Evolutionary conservation across 1,139 yeast genomes (phyloP).

Genomic region (Saccharomyces pastorianus): DNA sequence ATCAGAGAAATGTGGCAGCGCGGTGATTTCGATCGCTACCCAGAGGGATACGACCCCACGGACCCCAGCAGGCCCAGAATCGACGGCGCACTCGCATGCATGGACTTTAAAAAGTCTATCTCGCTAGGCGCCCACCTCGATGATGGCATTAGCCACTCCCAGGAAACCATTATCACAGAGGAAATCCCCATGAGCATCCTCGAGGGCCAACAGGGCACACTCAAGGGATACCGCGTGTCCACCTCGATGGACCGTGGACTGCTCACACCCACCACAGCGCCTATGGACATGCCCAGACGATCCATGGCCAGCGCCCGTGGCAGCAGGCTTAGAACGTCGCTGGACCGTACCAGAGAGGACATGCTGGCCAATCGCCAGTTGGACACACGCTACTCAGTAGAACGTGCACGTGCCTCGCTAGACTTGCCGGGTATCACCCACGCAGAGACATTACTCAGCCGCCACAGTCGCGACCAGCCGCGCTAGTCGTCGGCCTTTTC

Average conservation of each 20-base stretch:
- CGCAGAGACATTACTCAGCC: constrained; percentile 29
- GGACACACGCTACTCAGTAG: constrained; percentile 33
- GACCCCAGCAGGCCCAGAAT: constrained; percentile 40
- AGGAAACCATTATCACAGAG: constrained; percentile 21
- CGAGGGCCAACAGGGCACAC: constrained; percentile 15
- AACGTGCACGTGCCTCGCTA: constrained; percentile 34
- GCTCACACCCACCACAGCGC: background rate
- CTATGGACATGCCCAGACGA: constrained; percentile 7
- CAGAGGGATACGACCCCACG: constrained; percentile 57
- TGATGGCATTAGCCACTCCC: constrained; percentile 13
- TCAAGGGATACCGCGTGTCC: background rate
- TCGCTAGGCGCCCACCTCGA: background rate
- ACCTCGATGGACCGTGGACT: constrained; percentile 6
- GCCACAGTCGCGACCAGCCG: constrained; percentile 12
- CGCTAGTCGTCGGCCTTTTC: too few relatives aligned
- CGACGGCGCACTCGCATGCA: constrained; percentile 2
- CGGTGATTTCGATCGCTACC: constrained; percentile 53
- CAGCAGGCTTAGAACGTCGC: constrained; percentile 24
- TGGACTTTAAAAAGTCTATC: background rate
- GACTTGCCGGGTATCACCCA: constrained; percentile 36
- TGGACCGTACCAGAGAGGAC: constrained; percentile 32
- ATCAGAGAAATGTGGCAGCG: constrained; percentile 64
- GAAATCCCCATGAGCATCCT: constrained; percentile 28
- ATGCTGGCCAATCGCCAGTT: constrained; percentile 33
- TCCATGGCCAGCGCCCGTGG: background rate